Conservation (phyloP, 1,139 yeast species). For the Geotrichum fermentans region DNA sequence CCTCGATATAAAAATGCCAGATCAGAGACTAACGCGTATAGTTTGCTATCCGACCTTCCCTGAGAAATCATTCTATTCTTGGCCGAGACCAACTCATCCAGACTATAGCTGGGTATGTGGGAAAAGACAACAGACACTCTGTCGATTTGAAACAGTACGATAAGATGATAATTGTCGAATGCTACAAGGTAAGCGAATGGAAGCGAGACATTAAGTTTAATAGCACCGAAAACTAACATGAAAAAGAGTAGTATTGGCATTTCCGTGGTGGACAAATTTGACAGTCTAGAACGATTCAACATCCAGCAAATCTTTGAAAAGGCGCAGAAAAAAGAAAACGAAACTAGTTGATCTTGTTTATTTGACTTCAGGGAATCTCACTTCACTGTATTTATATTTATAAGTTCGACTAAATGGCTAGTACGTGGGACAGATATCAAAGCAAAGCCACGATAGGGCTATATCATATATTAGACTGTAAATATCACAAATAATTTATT, state of each 20-base stretch:
- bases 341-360: no score
- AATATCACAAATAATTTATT: no score
- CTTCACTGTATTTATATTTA: no score
- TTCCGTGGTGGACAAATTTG: conserved; percentile 59
- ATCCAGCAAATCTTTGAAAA: conserved; percentile 55
- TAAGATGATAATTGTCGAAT: conserved; percentile 73
- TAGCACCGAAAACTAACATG: neutral
- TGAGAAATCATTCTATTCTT: conserved; percentile 72
- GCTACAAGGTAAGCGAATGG: conserved; percentile 50
- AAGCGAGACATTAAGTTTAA: neutral
- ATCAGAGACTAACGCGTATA: no score
- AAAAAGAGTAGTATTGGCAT: conserved; percentile 27
- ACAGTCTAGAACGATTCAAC: conserved; percentile 51
- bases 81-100: conserved; percentile 65
- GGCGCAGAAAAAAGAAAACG: conserved; percentile 3
- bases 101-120: conserved; percentile 67
- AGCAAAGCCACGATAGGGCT: neutral
- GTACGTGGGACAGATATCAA: no score
- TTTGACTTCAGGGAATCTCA: no score
- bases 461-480: no score
- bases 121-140: conserved; percentile 62
- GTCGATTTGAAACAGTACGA: conserved; percentile 82
- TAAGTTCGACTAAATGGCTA: no score
- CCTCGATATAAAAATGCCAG: no score
- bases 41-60: conserved; percentile 77